Percentiles rank a stretch among this genome's conserved stretches.
These are phyloP conservation scores for Penicillium malachiteum DNA, from an alignment of 495 filamentous ascomycete genomes.

Conservation along the genomic window DNA sequence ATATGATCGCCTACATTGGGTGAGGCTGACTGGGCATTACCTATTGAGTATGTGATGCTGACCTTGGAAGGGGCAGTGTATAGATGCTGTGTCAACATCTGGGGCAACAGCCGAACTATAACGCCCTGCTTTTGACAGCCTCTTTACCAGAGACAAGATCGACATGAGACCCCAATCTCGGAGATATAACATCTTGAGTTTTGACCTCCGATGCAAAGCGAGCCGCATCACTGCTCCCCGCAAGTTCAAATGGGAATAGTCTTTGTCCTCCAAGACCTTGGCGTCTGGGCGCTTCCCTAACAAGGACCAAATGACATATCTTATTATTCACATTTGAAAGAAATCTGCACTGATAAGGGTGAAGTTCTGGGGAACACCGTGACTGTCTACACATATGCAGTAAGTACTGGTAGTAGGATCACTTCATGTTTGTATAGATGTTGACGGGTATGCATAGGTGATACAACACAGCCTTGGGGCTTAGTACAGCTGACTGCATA, in stretches of 20 bases:
- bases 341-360: background rate
- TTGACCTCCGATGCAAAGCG: conserved; percentile 2
- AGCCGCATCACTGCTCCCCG: conserved; percentile 5
- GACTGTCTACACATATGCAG: too few species aligned
- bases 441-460: background rate
- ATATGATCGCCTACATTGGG: too few species aligned
- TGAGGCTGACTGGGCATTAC: too few species aligned
- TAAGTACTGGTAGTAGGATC: too few species aligned
- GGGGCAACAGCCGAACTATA: background rate
- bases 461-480: background rate
- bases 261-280: conserved; percentile 13
- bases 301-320: background rate
- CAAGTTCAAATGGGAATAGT: conserved; percentile 1
- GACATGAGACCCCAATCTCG: background rate
- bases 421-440: background rate
- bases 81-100: too few species aligned
- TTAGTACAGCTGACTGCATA: background rate
- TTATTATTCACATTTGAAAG: conserved; percentile 8
- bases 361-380: too few species aligned
- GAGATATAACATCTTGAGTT: too few species aligned
- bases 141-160: background rate
- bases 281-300: conserved; percentile 10
- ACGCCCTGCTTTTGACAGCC: background rate
- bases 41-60: too few species aligned
- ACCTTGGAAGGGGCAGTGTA: too few species aligned